Evolutionary conservation across 2,329 filamentous ascomycete genomes (phyloP).

Genomic region (Aureobasidium sp.): DNA sequence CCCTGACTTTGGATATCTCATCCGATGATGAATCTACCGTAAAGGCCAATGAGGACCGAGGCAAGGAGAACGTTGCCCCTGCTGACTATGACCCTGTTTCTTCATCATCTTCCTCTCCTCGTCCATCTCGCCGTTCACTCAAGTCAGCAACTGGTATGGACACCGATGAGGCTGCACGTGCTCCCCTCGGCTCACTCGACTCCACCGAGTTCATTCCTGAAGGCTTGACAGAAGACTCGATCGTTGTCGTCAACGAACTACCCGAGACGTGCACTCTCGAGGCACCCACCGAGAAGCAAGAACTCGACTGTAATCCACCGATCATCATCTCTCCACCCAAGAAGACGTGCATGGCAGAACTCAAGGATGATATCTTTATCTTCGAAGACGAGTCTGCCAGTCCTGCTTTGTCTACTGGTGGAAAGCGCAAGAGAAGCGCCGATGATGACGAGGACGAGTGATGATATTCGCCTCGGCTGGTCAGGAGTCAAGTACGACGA

Average conservation of each 20-base stretch:
- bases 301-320: neutral
- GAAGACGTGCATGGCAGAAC: neutral
- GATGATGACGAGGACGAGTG: neutral
- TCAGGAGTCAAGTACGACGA: neutral
- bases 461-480: neutral
- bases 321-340: neutral
- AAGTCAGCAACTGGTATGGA: conserved; percentile 24
- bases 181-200: conserved; percentile 28
- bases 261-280: conserved; percentile 9
- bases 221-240: conserved; percentile 24
- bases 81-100: conserved; percentile 28
- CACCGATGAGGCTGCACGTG: conserved; percentile 22
- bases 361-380: conserved; percentile 2
- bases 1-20: conserved; percentile 76
- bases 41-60: conserved; percentile 50
- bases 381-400: conserved; percentile 7
- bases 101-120: neutral
- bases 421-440: conserved; percentile 1
- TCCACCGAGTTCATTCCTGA: conserved; percentile 27
- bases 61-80: conserved; percentile 92
- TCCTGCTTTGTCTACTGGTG: neutral
- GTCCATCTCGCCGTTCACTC: neutral
- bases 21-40: conserved; percentile 68
- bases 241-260: conserved; percentile 21
- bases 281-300: neutral